These are phyloP conservation scores for Alternaria gansuensis DNA, from an alignment of 2,329 filamentous ascomycete genomes.

Conservation along the genomic window DNA sequence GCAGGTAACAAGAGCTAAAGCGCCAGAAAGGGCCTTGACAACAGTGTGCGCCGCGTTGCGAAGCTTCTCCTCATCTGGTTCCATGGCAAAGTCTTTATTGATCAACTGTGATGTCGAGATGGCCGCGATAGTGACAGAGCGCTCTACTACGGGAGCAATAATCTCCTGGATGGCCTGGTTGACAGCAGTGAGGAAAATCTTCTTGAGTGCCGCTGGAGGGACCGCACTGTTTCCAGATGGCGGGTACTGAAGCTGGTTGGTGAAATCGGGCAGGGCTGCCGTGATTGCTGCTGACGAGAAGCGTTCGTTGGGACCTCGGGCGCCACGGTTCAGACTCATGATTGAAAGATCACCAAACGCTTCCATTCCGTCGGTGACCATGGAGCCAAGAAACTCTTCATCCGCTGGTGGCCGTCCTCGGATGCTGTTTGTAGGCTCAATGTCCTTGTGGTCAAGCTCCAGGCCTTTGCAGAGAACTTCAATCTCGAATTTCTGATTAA, in stretches of 20 bases:
- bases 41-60: slow-evolving; percentile 89
- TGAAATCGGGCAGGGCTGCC: slow-evolving; percentile 83
- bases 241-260: slow-evolving; percentile 80
- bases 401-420: slow-evolving; percentile 76
- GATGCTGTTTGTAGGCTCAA: slow-evolving; percentile 87
- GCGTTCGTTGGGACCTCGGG: slow-evolving; percentile 71
- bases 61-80: slow-evolving; percentile 86
- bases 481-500: slow-evolving; percentile 98
- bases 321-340: slow-evolving; percentile 67
- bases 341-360: slow-evolving; percentile 80
- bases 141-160: slow-evolving; percentile 95
- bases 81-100: slow-evolving; percentile 94
- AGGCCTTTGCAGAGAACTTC: slow-evolving; percentile 95
- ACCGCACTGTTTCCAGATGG: slow-evolving; percentile 73
- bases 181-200: slow-evolving; percentile 85
- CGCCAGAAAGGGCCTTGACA: slow-evolving; percentile 93
- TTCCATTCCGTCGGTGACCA: slow-evolving; percentile 73
- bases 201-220: slow-evolving; percentile 69
- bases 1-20: slow-evolving; percentile 94
- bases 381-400: slow-evolving; percentile 62
- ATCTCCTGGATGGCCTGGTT: slow-evolving; percentile 94
- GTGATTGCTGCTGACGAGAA: slow-evolving; percentile 81
- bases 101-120: slow-evolving; percentile 97
- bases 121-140: slow-evolving; percentile 96
- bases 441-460: slow-evolving; percentile 88